A percentile compares a stretch with the other conserved stretches of the same genome.
Conservation (phyloP, 1,284 basidiomycete species). For the Bjerkandera adusta region DNA sequence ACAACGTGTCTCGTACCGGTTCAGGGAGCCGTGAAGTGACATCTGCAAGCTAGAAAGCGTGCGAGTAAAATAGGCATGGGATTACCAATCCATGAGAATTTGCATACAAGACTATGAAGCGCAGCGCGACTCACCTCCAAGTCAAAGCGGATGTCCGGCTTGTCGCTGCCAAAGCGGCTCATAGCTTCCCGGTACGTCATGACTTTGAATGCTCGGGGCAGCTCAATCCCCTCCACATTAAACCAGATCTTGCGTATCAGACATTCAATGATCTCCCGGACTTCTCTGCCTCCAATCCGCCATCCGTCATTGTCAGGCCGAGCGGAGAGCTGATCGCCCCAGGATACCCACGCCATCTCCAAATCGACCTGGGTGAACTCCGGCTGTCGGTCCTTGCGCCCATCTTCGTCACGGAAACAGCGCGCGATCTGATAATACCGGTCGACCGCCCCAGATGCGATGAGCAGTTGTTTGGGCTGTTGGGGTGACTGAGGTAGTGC, state of each 20-base stretch:
- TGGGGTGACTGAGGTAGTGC: conserved; percentile 94
- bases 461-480: conserved; percentile 92
- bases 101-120: not conserved
- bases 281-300: conserved; percentile 83
- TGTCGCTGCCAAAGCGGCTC: conserved; percentile 93
- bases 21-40: conserved; percentile 45
- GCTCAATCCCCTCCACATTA: conserved; percentile 51
- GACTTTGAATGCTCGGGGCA: conserved; percentile 66
- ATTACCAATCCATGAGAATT: not conserved
- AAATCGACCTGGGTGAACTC: conserved; percentile 97
- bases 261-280: conserved; percentile 73
- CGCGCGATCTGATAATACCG: conserved; percentile 91
- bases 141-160: conserved; percentile 88
- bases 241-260: conserved; percentile 77
- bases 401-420: conserved; percentile 96
- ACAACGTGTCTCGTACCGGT: conserved; percentile 34
- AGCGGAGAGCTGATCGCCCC: conserved; percentile 41
- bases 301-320: conserved; percentile 43
- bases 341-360: conserved; percentile 94
- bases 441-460: conserved; percentile 88
- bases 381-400: conserved; percentile 91
- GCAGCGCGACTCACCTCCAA: conserved; percentile 59
- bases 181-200: conserved; percentile 88
- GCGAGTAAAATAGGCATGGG: not conserved
- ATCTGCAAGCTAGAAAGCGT: conserved; percentile 44